These are phyloP conservation scores for Xenoacremonium recifei DNA, from an alignment of 2,329 filamentous ascomycete genomes.

Conservation along the genomic window DNA sequence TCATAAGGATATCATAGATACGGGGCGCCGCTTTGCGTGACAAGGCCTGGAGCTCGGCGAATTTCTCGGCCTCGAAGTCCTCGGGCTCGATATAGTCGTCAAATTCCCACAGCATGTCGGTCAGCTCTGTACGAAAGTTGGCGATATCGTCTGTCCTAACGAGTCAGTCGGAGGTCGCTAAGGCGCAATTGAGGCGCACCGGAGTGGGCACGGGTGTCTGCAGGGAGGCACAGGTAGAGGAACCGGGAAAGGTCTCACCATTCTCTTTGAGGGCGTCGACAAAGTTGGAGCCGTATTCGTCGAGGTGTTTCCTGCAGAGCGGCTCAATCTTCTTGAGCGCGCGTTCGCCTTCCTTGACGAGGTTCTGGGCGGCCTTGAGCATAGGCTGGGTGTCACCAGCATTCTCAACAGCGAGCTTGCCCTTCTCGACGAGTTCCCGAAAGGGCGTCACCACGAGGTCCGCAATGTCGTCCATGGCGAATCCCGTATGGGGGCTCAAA, in stretches of 20 bases:
- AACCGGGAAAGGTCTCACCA: conserved; percentile 41
- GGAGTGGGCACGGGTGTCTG: background rate
- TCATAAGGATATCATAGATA: conserved; percentile 50
- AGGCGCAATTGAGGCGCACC: background rate
- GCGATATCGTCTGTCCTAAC: conserved; percentile 46
- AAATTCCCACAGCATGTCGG: conserved; percentile 54
- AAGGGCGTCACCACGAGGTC: conserved; percentile 51
- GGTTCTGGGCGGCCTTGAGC: conserved; percentile 47
- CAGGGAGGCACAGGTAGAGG: no score
- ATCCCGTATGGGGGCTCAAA: background rate
- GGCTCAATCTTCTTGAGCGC: conserved; percentile 51
- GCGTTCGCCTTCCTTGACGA: conserved; percentile 48
- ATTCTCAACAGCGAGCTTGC: conserved; percentile 45
- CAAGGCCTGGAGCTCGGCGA: conserved; percentile 44
- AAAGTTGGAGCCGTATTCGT: conserved; percentile 50
- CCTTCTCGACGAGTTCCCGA: conserved; percentile 52
- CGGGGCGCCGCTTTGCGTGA: conserved; percentile 48
- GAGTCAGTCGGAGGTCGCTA: conserved; percentile 11
- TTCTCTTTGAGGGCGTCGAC: conserved; percentile 52
- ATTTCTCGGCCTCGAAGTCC: conserved; percentile 51
- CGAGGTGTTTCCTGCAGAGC: conserved; percentile 46
- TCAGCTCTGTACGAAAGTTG: conserved; percentile 45
- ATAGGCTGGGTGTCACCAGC: conserved; percentile 44
- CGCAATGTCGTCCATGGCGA: conserved; percentile 38
- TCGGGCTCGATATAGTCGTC: conserved; percentile 52